These are phyloP conservation scores for Rutstroemia sp. DNA, from an alignment of 2,329 filamentous ascomycete genomes.

Conservation along the genomic window DNA sequence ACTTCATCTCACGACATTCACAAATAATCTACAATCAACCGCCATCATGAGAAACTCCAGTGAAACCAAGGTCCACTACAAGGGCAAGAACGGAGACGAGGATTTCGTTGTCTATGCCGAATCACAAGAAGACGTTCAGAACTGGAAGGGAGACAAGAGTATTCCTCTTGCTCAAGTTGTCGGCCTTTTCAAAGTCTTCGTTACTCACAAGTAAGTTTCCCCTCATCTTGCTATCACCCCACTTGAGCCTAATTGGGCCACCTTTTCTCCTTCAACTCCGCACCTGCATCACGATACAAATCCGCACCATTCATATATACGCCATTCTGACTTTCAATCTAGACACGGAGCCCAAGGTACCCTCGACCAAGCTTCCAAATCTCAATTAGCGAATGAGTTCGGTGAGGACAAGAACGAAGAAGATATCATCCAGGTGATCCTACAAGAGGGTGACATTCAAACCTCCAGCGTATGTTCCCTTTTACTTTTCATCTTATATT, in stretches of 20 bases:
- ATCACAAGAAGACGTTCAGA: constrained; percentile 54
- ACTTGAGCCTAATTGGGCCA: neutral
- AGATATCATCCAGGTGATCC: constrained; percentile 72
- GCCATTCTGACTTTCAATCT: neutral
- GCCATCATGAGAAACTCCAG: constrained; percentile 47
- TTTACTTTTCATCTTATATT: neutral
- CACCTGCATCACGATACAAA: too few species aligned
- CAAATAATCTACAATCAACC: constrained; percentile 6
- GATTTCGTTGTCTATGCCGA: constrained; percentile 64
- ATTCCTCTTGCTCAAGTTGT: constrained; percentile 80
- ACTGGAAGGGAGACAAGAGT: constrained; percentile 76
- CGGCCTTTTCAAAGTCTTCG: constrained; percentile 80
- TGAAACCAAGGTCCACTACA: constrained; percentile 59
- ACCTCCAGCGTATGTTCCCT: constrained; percentile 42
- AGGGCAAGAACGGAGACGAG: constrained; percentile 60
- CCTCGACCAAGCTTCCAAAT: constrained; percentile 68
- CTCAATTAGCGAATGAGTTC: constrained; percentile 76
- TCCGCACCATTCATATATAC: too few species aligned
- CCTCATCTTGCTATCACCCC: neutral
- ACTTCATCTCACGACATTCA: neutral
- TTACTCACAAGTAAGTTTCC: constrained; percentile 73
- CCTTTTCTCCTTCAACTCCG: too few species aligned
- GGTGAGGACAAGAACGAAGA: constrained; percentile 67
- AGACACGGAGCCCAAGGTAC: constrained; percentile 84
- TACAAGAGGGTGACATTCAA: constrained; percentile 68